Evolutionary conservation across 108 stramenopile species (phyloP), one percentile per base, ranked within the genome.

Genomic region (Nitzschia sp.): DNA sequence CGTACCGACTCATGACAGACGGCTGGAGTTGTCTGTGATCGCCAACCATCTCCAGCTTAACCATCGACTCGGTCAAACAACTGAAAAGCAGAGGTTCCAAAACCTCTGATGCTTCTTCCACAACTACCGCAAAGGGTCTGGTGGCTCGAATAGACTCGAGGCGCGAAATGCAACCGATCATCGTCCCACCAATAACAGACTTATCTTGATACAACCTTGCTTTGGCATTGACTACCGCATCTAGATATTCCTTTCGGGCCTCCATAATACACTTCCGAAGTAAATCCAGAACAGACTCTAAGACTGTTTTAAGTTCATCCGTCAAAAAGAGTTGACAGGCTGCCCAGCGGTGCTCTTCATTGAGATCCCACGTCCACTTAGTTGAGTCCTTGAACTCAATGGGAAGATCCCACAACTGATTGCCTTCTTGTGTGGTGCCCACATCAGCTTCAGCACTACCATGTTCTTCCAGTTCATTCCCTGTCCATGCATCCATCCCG

Each of bases 71-170:
- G 15, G 55, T 71, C 11, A 80, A 55, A 50, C 75, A 76, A 37
- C 73, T 55, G 38, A 80, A 76, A 17, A 80, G 38, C 10, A 76
- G 66, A 3, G 80, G 75, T 43, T 80, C 80, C 38, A 76, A 55
- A n/a, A 80, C 75, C 53, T 80, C 80, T 15, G 57, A 60, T 65
- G 76, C 76, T 42, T 81, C 76, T 66, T 77, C 76, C 7, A 81
- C 73, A 44, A 77, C 51, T 17, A 73, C 73, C 14, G 76, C 80
- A 53, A 72, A 73, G 6, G 80, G 80, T 26, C 69, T 53, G 12
- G 72, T 77, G 37, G 65, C 53, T 10, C 72, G 72, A 51, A 81
- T 81, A 11, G 57, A 26, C 44, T 77, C 80, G 14, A 77, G 62
- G 19, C 76, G 72, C 10, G 76, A 53, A 15, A 77, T 77, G 66